Percentiles rank a stretch among this genome's conserved stretches.
Evolutionary conservation across 225 moss, liverwort and hornwort species (phyloP).

Genomic region (Physcomitrium patens): DNA sequence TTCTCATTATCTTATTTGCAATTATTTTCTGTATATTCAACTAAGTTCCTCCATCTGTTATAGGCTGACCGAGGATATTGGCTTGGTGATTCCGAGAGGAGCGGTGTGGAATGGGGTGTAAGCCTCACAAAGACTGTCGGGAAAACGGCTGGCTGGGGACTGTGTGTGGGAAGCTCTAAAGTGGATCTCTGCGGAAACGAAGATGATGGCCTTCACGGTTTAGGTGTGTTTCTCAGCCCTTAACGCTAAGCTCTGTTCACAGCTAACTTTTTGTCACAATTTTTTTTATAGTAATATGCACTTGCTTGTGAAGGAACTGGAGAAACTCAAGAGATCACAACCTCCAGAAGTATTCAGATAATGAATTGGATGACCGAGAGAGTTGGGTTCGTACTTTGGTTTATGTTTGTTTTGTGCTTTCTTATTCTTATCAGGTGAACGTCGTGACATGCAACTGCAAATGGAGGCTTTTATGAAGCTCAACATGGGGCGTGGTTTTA

Average conservation of each 20-base stretch:
- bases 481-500: slow-evolving; percentile 63
- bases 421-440: slow-evolving; percentile 27
- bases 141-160: slow-evolving; percentile 45
- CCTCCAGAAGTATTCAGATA: slow-evolving; percentile 6
- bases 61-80: slow-evolving; percentile 65
- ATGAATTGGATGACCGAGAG: slow-evolving; percentile 1
- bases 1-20: slow-evolving; percentile 1
- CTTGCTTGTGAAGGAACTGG: slow-evolving; percentile 15
- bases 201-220: slow-evolving; percentile 25
- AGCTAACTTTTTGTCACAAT: background rate
- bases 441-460: slow-evolving; percentile 61
- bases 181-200: slow-evolving; percentile 33
- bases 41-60: slow-evolving; percentile 23
- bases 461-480: slow-evolving; percentile 75
- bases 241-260: background rate
- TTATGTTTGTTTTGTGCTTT: slow-evolving; percentile 8
- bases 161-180: slow-evolving; percentile 55
- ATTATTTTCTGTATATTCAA: background rate
- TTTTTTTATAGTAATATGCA: background rate
- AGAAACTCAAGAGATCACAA: background rate
- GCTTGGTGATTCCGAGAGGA: slow-evolving; percentile 60
- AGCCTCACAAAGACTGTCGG: slow-evolving; percentile 45
- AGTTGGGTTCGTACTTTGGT: slow-evolving; percentile 1
- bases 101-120: slow-evolving; percentile 51
- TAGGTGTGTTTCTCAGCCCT: slow-evolving; percentile 26